Conservation (phyloP, 352 stramenopile genomes). For the Phytopythium litorale region DNA sequence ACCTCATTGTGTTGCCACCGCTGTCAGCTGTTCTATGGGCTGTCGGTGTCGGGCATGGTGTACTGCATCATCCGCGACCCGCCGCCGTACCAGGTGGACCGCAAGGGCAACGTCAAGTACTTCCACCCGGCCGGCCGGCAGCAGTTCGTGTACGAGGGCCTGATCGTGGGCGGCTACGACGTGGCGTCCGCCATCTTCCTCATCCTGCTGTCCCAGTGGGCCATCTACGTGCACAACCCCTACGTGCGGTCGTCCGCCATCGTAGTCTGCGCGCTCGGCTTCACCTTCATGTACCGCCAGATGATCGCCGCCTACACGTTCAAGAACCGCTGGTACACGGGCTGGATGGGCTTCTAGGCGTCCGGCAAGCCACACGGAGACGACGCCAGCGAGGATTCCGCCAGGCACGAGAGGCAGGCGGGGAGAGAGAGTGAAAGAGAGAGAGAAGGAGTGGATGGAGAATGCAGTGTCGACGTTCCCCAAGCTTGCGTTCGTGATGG, state of each 20-base stretch:
- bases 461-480: background rate
- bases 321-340: slow-evolving; percentile 89
- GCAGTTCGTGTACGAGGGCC: slow-evolving; percentile 82
- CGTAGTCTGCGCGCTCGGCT: slow-evolving; percentile 53
- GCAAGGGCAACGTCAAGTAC: slow-evolving; percentile 82
- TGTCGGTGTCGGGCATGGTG: slow-evolving; percentile 87
- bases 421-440: background rate
- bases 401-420: background rate
- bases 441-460: background rate
- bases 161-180: slow-evolving; percentile 75
- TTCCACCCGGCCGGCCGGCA: slow-evolving; percentile 81
- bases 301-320: slow-evolving; percentile 84
- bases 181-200: slow-evolving; percentile 61
- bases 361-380: too few relatives aligned
- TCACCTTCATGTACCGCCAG: slow-evolving; percentile 81
- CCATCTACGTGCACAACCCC: slow-evolving; percentile 65
- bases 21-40: slow-evolving; percentile 72
- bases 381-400: background rate
- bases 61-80: slow-evolving; percentile 90
- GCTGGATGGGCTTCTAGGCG: slow-evolving; percentile 77
- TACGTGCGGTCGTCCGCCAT: slow-evolving; percentile 54
- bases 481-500: background rate
- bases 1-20: background rate
- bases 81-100: slow-evolving; percentile 59
- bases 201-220: slow-evolving; percentile 82